These are phyloP conservation scores for Boletus tomentosulus DNA, from an alignment of 768 basidiomycete genomes.

Conservation along the genomic window DNA sequence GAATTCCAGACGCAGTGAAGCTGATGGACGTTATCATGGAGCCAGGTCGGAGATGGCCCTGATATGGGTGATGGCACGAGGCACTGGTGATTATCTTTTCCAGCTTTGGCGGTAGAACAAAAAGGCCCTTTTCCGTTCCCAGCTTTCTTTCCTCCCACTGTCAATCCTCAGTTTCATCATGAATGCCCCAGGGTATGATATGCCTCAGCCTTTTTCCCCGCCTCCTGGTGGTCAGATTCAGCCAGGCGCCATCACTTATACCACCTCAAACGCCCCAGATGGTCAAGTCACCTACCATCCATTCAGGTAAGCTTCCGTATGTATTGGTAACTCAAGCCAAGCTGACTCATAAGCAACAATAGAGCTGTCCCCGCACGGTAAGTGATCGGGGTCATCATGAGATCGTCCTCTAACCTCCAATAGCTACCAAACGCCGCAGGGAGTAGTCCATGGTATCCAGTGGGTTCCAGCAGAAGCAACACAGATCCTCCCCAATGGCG, in stretches of 20 bases:
- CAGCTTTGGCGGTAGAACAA: constrained; percentile 14
- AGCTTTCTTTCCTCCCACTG: constrained; percentile 11
- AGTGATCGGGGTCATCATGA: constrained; percentile 11
- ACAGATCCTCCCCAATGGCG: constrained; percentile 53
- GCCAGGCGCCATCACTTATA: constrained; percentile 71
- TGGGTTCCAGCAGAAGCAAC: constrained; percentile 70
- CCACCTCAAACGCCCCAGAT: constrained; percentile 58
- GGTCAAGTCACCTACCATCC: constrained; percentile 64
- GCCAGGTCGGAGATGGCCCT: constrained; percentile 28
- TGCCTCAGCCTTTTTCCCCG: constrained; percentile 30
- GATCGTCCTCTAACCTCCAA: constrained; percentile 9
- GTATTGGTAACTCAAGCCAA: constrained; percentile 1
- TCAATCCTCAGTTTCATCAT: constrained; percentile 14
- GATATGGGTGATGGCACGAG: constrained; percentile 31
- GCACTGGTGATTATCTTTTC: constrained; percentile 18
- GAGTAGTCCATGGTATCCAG: constrained; percentile 61
- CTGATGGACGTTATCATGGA: constrained; percentile 6
- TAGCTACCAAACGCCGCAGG: constrained; percentile 71
- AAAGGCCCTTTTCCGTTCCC: constrained; percentile 8
- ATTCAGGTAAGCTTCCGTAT: constrained; percentile 54
- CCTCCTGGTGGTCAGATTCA: constrained; percentile 43
- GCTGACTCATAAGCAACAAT: constrained; percentile 13
- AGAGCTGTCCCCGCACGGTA: constrained; percentile 78
- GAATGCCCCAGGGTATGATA: constrained; percentile 21
- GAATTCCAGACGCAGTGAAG: not conserved